These are phyloP conservation scores for Pterocarpus santalinus DNA, from an alignment of 306 rosid genomes.

Conservation along the genomic window DNA sequence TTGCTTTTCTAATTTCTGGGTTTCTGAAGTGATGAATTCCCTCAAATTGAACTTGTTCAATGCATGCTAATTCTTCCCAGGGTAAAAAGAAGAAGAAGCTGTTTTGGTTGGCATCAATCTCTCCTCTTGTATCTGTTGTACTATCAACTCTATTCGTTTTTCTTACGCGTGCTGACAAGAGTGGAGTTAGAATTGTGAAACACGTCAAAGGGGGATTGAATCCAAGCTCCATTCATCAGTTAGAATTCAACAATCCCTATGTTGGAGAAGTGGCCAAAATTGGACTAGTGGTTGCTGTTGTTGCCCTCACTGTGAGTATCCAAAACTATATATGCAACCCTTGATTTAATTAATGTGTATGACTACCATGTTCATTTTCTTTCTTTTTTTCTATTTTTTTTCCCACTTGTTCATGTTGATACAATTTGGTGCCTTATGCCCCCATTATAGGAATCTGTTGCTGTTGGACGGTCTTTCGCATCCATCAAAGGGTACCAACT, in stretches of 20 bases:
- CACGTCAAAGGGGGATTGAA: conserved; percentile 80
- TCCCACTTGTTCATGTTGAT: neutral
- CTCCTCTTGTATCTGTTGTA: conserved; percentile 77
- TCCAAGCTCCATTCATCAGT: conserved; percentile 72
- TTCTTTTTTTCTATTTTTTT: too few relatives aligned
- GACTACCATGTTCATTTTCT: too few relatives aligned
- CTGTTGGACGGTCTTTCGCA: conserved; percentile 90
- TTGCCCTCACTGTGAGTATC: conserved; percentile 75
- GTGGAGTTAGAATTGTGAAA: conserved; percentile 81
- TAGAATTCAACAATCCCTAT: conserved; percentile 59
- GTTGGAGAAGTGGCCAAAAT: conserved; percentile 65
- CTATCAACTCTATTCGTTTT: conserved; percentile 73
- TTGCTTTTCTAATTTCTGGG: too few relatives aligned
- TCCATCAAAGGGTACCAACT: conserved; percentile 78
- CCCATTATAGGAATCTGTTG: conserved; percentile 76
- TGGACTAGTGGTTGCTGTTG: conserved; percentile 70
- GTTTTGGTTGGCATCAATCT: conserved; percentile 83
- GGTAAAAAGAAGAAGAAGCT: conserved; percentile 70
- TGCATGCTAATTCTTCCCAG: conserved; percentile 41
- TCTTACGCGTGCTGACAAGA: conserved; percentile 67
- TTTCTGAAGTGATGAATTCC: neutral
- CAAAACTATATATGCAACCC: too few relatives aligned
- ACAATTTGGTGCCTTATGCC: neutral
- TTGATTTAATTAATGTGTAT: too few relatives aligned
- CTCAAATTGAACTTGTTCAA: neutral